Conservation (phyloP, 129 eudicot species). For the Deinandra increscens region DNA sequence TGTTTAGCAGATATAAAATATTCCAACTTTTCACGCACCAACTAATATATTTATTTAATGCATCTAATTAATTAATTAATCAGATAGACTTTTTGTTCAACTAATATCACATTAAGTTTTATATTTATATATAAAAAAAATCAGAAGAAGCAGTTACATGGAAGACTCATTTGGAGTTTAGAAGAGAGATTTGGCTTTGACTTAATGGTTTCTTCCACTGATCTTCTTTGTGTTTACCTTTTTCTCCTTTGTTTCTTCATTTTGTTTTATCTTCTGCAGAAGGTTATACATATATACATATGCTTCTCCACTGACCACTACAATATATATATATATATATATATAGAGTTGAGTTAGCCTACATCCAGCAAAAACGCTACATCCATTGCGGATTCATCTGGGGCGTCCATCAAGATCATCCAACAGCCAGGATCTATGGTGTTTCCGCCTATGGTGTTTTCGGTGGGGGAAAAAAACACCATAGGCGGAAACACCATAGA, state of each 20-base stretch:
- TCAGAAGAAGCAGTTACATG: not conserved
- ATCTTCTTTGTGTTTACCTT: constrained; percentile 42
- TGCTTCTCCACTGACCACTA: constrained; percentile 17
- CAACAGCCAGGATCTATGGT: too few relatives aligned
- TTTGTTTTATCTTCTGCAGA: constrained; percentile 34
- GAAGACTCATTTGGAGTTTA: constrained; percentile 34
- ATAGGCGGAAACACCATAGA: too few relatives aligned
- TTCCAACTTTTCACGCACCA: too few relatives aligned
- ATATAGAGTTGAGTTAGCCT: too few relatives aligned
- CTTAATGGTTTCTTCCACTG: constrained; percentile 40
- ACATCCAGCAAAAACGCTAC: too few relatives aligned
- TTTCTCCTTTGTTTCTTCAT: constrained; percentile 45
- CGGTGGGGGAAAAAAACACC: too few relatives aligned
- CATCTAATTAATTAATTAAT: not conserved
- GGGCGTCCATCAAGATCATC: too few relatives aligned
- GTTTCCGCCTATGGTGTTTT: too few relatives aligned
- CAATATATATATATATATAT: constrained; percentile 6
- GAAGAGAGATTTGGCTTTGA: constrained; percentile 38
- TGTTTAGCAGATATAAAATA: too few relatives aligned
- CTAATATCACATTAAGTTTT: not conserved
- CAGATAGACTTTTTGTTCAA: not conserved
- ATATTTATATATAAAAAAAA: not conserved
- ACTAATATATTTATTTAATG: too few relatives aligned
- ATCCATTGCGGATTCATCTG: too few relatives aligned
- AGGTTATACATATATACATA: constrained; percentile 22